A percentile compares a stretch with the other conserved stretches of the same genome.
phyloP scores from a whole-genome alignment of 768 basidiomycete species.

The Leccinum subtestaceum region DNA sequence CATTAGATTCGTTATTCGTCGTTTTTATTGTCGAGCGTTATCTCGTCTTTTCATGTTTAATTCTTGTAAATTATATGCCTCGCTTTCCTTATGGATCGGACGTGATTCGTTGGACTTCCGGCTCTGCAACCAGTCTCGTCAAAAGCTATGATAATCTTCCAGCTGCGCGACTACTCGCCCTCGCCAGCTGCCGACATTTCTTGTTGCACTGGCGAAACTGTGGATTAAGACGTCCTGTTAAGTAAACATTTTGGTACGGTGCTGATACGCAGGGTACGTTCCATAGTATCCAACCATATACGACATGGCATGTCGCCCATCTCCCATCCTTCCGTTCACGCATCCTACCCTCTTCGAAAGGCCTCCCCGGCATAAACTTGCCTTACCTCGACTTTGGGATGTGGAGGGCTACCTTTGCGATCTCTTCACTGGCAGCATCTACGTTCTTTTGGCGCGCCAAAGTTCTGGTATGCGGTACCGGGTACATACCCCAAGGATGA shows the following conservation, averaged over 20 bases:
- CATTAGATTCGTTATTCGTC: background rate
- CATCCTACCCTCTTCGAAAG: too few relatives aligned
- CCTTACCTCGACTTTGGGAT: slow-evolving; percentile 97
- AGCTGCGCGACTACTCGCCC: background rate
- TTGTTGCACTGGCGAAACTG: slow-evolving; percentile 76
- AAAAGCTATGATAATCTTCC: too few relatives aligned
- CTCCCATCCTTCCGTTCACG: slow-evolving; percentile 33
- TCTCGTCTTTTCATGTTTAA: slow-evolving; percentile 17
- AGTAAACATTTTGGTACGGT: slow-evolving; percentile 74
- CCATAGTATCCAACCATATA: background rate
- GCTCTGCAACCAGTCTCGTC: too few relatives aligned
- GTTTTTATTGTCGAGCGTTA: slow-evolving; percentile 6
- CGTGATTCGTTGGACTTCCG: too few relatives aligned
- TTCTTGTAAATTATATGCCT: slow-evolving; percentile 21
- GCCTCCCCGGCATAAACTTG: too few relatives aligned
- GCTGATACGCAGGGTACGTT: slow-evolving; percentile 88
- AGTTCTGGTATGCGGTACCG: slow-evolving; percentile 83
- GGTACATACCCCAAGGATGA: slow-evolving; percentile 71
- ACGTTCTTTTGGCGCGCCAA: slow-evolving; percentile 96
- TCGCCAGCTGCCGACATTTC: slow-evolving; percentile 20
- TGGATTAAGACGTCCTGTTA: slow-evolving; percentile 41
- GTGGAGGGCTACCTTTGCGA: slow-evolving; percentile 99
- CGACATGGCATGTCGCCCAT: slow-evolving; percentile 87
- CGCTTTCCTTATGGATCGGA: too few relatives aligned
- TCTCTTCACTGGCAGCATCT: slow-evolving; percentile 60